Percentiles rank a stretch among this genome's conserved stretches.
Conservation (phyloP, 768 basidiomycete genomes). For the Agrocybe chaxingu region DNA sequence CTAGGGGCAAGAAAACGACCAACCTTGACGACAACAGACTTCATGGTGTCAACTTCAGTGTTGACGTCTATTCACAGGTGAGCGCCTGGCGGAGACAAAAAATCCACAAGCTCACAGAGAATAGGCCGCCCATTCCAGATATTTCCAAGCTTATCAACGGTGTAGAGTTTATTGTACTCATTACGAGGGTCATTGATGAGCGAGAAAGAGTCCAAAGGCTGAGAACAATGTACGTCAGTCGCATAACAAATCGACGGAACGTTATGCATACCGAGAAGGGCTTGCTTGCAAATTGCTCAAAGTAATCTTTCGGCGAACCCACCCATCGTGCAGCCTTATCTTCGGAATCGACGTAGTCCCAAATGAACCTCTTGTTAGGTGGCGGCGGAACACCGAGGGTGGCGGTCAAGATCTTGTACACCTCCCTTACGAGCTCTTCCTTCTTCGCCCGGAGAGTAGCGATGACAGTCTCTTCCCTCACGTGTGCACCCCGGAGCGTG, state of each 20-base stretch:
- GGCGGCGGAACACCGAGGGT: constrained; percentile 84
- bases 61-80: constrained; percentile 67
- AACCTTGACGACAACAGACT: constrained; percentile 74
- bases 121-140: constrained; percentile 85
- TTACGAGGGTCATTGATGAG: constrained; percentile 96
- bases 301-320: constrained; percentile 81
- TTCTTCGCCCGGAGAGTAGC: constrained; percentile 75
- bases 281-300: constrained; percentile 57
- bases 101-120: constrained; percentile 56
- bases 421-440: constrained; percentile 77
- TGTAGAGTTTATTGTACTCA: constrained; percentile 76
- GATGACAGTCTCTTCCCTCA: constrained; percentile 45
- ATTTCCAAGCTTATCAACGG: constrained; percentile 91
- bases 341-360: constrained; percentile 86
- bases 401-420: constrained; percentile 82
- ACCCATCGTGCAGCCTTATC: constrained; percentile 74
- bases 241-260: neutral
- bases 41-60: constrained; percentile 78
- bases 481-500: constrained; percentile 45
- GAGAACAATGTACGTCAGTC: constrained; percentile 5
- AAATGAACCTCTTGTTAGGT: constrained; percentile 68
- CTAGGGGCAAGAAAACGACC: constrained; percentile 7
- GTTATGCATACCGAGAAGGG: constrained; percentile 46
- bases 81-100: neutral
- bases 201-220: constrained; percentile 81